Percentiles rank a stretch among this genome's conserved stretches.
These are phyloP conservation scores for Pseudogymnoascus sp. DNA, from an alignment of 2,329 filamentous ascomycete species.

Conservation along the genomic window DNA sequence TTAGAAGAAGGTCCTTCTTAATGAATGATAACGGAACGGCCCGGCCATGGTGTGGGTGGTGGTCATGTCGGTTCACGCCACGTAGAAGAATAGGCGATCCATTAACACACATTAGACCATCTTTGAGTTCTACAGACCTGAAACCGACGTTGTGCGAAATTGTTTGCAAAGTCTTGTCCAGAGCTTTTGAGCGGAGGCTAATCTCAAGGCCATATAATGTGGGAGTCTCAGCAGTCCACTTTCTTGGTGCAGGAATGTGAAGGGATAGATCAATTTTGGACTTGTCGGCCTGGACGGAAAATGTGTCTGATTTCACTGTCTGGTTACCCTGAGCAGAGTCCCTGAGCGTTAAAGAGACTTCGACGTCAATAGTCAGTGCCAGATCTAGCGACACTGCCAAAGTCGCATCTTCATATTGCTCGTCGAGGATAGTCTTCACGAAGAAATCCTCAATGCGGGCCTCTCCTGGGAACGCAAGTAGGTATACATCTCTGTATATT, in stretches of 20 bases:
- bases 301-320: not conserved
- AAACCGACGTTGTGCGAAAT: constrained; percentile 49
- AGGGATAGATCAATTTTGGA: not conserved
- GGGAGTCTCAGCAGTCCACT: constrained; percentile 64
- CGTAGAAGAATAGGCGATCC: constrained; percentile 53
- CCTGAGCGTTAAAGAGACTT: constrained; percentile 11
- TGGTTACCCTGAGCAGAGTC: constrained; percentile 17
- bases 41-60: constrained; percentile 53
- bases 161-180: constrained; percentile 20
- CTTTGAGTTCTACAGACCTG: constrained; percentile 54
- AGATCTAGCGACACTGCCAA: constrained; percentile 37
- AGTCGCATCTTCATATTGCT: constrained; percentile 42
- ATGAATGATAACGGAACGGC: constrained; percentile 49
- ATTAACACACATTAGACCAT: constrained; percentile 56
- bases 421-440: constrained; percentile 47
- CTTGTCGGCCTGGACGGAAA: not conserved
- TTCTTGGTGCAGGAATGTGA: constrained; percentile 44
- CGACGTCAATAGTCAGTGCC: constrained; percentile 37
- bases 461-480: constrained; percentile 48
- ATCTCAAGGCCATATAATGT: constrained; percentile 51
- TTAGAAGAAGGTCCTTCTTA: constrained; percentile 53
- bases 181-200: constrained; percentile 33
- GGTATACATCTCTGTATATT: constrained; percentile 60
- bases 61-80: constrained; percentile 64
- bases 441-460: constrained; percentile 51